Evolutionary conservation across 2,329 filamentous ascomycete genomes (phyloP).

Genomic region (Aspergillus thermomutatus): DNA sequence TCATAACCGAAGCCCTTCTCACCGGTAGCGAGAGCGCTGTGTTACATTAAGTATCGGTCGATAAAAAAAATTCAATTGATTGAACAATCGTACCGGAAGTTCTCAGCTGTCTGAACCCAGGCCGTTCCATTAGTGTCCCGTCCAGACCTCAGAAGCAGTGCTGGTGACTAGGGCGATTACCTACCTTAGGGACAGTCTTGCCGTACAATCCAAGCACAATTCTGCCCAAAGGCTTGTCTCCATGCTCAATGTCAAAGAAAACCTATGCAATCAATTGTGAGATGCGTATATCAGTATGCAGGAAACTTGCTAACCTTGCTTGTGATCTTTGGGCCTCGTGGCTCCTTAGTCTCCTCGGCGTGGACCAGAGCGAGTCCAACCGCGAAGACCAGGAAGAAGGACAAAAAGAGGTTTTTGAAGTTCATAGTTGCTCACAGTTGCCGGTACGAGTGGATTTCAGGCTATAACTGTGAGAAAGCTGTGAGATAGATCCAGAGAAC

Average conservation of each 20-base stretch:
- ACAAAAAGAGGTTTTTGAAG: conserved; percentile 42
- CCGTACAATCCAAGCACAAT: conserved; percentile 65
- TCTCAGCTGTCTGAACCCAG: conserved; percentile 57
- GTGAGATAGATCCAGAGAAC: conserved; percentile 12
- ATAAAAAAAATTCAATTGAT: neutral
- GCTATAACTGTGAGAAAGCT: conserved; percentile 16
- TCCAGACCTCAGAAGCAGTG: neutral
- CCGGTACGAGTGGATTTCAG: conserved; percentile 3
- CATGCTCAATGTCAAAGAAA: conserved; percentile 64
- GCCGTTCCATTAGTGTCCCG: conserved; percentile 10
- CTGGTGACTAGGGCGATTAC: conserved; percentile 2
- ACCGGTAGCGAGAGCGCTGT: conserved; percentile 58
- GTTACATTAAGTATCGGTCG: conserved; percentile 5
- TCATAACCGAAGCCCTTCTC: conserved; percentile 67
- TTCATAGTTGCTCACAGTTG: conserved; percentile 28
- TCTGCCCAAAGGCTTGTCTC: conserved; percentile 58
- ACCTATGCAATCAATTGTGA: conserved; percentile 40
- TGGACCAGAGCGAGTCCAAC: conserved; percentile 70
- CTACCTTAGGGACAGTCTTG: conserved; percentile 64
- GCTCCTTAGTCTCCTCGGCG: conserved; percentile 62
- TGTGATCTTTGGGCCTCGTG: conserved; percentile 82
- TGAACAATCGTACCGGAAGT: conserved; percentile 51
- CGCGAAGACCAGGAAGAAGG: conserved; percentile 72
- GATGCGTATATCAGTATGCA: conserved; percentile 11
- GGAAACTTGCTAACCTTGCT: conserved; percentile 61